Evolutionary conservation across 2,329 filamentous ascomycete species (phyloP).

Genomic region (Pestalotiopsis sp.): DNA sequence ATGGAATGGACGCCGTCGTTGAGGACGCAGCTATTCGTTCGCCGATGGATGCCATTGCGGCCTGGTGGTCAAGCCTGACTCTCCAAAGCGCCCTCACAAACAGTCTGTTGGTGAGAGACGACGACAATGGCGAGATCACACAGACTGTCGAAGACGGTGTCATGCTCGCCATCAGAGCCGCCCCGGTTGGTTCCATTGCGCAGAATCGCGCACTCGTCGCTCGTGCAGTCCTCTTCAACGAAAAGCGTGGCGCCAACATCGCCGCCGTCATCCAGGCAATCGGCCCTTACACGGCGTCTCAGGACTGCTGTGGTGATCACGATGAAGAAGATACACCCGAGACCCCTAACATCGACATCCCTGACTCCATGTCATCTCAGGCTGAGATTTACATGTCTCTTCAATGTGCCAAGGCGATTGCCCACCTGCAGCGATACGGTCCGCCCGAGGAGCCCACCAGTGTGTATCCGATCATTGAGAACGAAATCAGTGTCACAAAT

Average conservation of each 20-base stretch:
- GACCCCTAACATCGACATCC: constrained; percentile 50
- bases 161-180: constrained; percentile 69
- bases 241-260: constrained; percentile 59
- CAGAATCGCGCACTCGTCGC: constrained; percentile 63
- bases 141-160: constrained; percentile 50
- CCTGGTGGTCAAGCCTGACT: constrained; percentile 82
- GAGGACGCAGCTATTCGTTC: constrained; percentile 85
- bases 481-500: constrained; percentile 39
- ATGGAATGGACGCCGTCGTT: constrained; percentile 80
- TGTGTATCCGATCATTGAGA: constrained; percentile 53
- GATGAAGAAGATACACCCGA: constrained; percentile 21
- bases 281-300: constrained; percentile 41
- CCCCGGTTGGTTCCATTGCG: constrained; percentile 78
- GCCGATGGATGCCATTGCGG: constrained; percentile 85
- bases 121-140: constrained; percentile 44
- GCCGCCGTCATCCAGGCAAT: constrained; percentile 58
- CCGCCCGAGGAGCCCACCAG: constrained; percentile 47
- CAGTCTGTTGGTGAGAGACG: constrained; percentile 60
- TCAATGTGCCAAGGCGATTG: constrained; percentile 62
- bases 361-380: constrained; percentile 44
- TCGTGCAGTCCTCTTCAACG: constrained; percentile 57
- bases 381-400: constrained; percentile 60
- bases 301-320: constrained; percentile 29
- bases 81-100: constrained; percentile 71
- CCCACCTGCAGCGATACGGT: constrained; percentile 52